Percentiles rank a stretch among this genome's conserved stretches.
phyloP scores from a whole-genome alignment of 2,329 filamentous ascomycete species.

The Amesomyces nigricolor region DNA sequence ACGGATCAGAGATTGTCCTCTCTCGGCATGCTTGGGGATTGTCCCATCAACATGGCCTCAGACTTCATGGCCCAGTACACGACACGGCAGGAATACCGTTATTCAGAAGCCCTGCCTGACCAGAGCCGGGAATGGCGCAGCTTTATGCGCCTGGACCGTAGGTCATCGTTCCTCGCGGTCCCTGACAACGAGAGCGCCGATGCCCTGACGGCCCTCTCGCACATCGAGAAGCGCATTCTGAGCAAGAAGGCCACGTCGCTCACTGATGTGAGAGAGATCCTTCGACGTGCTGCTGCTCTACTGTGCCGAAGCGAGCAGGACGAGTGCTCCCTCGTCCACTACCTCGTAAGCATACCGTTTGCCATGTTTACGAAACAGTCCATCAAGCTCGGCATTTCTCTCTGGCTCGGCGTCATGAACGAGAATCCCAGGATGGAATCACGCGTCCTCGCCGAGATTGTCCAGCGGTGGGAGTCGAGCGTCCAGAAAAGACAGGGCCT shows the following conservation, averaged over 20 bases:
- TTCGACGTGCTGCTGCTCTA: constrained; percentile 78
- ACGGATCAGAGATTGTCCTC: constrained; percentile 82
- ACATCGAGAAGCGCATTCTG: constrained; percentile 66
- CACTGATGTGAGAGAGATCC: constrained; percentile 69
- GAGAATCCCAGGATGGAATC: constrained; percentile 88
- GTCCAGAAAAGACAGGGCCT: constrained; percentile 73
- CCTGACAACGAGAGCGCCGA: constrained; percentile 51
- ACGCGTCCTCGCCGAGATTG: constrained; percentile 78
- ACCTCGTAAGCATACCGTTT: constrained; percentile 90
- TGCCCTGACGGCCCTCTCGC: constrained; percentile 60
- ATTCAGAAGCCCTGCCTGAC: constrained; percentile 68
- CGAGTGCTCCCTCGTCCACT: constrained; percentile 73
- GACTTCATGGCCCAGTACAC: constrained; percentile 98
- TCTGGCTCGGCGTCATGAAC: constrained; percentile 96
- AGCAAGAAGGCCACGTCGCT: constrained; percentile 65
- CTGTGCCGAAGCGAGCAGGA: constrained; percentile 73
- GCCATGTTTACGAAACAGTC: constrained; percentile 89
- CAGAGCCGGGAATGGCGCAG: constrained; percentile 61
- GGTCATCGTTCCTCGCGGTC: constrained; percentile 47
- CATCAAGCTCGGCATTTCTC: constrained; percentile 87
- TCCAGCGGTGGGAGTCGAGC: constrained; percentile 84
- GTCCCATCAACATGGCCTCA: constrained; percentile 82
- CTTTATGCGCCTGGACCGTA: constrained; percentile 51
- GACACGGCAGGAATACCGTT: constrained; percentile 90
- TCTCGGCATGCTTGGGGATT: constrained; percentile 67